These are phyloP conservation scores for Clonostachys sp. DNA, from an alignment of 2,329 filamentous ascomycete genomes.

Conservation along the genomic window DNA sequence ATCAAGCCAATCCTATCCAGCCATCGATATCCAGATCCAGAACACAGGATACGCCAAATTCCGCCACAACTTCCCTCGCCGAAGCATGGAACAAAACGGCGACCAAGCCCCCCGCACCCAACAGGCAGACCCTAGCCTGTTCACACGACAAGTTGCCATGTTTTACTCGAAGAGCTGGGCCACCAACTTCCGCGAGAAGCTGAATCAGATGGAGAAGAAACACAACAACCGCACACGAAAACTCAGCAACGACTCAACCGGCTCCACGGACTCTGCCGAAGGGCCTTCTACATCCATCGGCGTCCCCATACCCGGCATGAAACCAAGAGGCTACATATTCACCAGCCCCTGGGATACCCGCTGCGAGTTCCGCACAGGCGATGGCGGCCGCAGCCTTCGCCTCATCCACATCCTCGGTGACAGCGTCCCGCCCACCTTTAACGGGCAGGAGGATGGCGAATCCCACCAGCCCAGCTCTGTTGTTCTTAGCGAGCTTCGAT, in stretches of 20 bases:
- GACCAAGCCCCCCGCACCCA: neutral
- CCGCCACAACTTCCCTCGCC: slow-evolving; percentile 38
- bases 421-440: slow-evolving; percentile 15
- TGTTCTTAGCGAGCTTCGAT: slow-evolving; percentile 77
- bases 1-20: slow-evolving; percentile 17
- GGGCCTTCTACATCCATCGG: slow-evolving; percentile 7
- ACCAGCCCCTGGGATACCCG: slow-evolving; percentile 80
- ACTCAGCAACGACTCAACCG: slow-evolving; percentile 20
- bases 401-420: slow-evolving; percentile 68
- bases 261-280: slow-evolving; percentile 17
- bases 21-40: slow-evolving; percentile 48
- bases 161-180: slow-evolving; percentile 45
- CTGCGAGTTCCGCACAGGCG: slow-evolving; percentile 80
- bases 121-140: slow-evolving; percentile 12
- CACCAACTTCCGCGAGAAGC: slow-evolving; percentile 37
- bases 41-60: slow-evolving; percentile 55
- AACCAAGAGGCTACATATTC: slow-evolving; percentile 69
- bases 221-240: slow-evolving; percentile 17
- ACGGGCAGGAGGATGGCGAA: slow-evolving; percentile 38
- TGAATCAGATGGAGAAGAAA: slow-evolving; percentile 28
- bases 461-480: slow-evolving; percentile 30
- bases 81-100: slow-evolving; percentile 21
- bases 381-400: slow-evolving; percentile 68
- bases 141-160: slow-evolving; percentile 55
- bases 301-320: slow-evolving; percentile 39